phyloP scores from a whole-genome alignment of 2,329 filamentous ascomycete genomes.

The Curvularia sp. region DNA sequence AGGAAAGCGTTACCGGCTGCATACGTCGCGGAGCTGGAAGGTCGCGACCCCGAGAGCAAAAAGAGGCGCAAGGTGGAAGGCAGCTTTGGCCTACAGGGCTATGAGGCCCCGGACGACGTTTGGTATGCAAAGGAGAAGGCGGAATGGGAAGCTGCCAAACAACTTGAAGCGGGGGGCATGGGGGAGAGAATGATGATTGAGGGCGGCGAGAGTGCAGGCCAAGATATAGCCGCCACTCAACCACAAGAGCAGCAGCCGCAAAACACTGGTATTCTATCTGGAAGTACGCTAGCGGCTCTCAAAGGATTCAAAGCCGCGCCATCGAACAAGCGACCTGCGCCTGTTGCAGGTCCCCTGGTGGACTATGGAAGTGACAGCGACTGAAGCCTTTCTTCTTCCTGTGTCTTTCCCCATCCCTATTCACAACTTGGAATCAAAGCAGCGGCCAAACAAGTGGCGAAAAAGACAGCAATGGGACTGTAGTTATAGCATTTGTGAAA shows the following conservation, averaged over 20 bases:
- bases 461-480: neutral
- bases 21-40: conserved; percentile 93
- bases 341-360: conserved; percentile 75
- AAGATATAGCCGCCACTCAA: conserved; percentile 17
- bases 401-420: neutral
- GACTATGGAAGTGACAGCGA: conserved; percentile 86
- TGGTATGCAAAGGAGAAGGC: conserved; percentile 84
- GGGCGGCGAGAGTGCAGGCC: conserved; percentile 45
- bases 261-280: conserved; percentile 75
- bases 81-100: conserved; percentile 85
- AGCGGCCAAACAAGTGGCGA: neutral
- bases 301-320: conserved; percentile 58
- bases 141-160: conserved; percentile 69
- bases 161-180: conserved; percentile 64
- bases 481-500: neutral
- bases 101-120: conserved; percentile 91
- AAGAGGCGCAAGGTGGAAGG: conserved; percentile 89
- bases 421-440: neutral
- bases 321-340: conserved; percentile 60
- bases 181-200: conserved; percentile 60
- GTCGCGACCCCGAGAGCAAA: conserved; percentile 81
- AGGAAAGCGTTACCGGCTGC: conserved; percentile 84
- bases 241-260: conserved; percentile 32
- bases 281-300: conserved; percentile 80
- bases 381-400: neutral